Conservation (phyloP, 2,329 filamentous ascomycete genomes). For the Fusarium neocosmosporiellum region DNA sequence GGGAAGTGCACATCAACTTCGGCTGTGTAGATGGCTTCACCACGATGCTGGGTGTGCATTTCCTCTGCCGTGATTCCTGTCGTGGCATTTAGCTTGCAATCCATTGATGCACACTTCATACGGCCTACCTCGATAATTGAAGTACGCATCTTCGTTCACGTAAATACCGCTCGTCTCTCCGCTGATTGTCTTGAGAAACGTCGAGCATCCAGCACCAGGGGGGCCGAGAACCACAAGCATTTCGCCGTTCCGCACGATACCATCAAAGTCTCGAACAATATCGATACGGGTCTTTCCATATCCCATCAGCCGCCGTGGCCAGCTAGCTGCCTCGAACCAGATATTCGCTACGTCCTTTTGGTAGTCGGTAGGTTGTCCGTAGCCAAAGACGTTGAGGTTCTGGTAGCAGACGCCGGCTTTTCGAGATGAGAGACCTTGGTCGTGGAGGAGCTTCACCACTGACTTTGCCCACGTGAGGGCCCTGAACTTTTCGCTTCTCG, state of each 20-base stretch:
- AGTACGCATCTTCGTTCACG: conserved; percentile 73
- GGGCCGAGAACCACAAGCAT: conserved; percentile 79
- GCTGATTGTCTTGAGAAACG: conserved; percentile 82
- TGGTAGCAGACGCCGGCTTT: conserved; percentile 70
- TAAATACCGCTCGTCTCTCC: conserved; percentile 83
- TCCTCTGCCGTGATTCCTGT: conserved; percentile 35
- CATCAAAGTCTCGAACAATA: conserved; percentile 73
- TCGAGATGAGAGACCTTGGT: conserved; percentile 20
- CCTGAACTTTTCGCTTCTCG: conserved; percentile 41
- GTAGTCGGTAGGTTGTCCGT: conserved; percentile 74
- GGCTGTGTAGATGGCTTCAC: conserved; percentile 85
- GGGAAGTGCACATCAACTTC: conserved; percentile 85
- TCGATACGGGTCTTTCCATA: conserved; percentile 67
- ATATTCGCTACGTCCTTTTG: conserved; percentile 73
- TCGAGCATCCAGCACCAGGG: conserved; percentile 78
- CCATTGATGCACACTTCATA: fast-evolving
- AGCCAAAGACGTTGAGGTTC: conserved; percentile 75
- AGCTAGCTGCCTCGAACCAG: conserved; percentile 59
- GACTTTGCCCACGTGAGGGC: conserved; percentile 38
- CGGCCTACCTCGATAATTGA: conserved; percentile 78
- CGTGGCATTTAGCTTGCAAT: not conserved
- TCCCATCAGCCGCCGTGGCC: conserved; percentile 63
- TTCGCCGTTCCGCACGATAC: conserved; percentile 73
- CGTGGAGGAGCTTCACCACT: conserved; percentile 26
- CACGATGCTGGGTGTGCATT: conserved; percentile 57